Percentiles rank a stretch among this genome's conserved stretches.
Conservation (phyloP, 495 filamentous ascomycete genomes). For the Darksidea phi region DNA sequence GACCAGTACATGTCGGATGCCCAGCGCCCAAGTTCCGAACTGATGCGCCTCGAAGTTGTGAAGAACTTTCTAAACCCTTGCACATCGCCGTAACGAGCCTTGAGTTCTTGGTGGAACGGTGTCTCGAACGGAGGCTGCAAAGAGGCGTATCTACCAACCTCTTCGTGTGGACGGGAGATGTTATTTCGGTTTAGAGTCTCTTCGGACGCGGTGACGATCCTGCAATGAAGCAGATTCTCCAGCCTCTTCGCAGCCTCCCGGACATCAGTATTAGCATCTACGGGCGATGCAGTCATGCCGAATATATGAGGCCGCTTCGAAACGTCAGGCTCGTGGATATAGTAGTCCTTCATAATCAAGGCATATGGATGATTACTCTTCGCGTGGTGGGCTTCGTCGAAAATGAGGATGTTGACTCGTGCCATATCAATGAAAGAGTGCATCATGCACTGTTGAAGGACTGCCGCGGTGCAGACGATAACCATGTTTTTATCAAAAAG, state of each 20-base stretch:
- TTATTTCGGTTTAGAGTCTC: constrained; percentile 58
- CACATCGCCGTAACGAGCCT: constrained; percentile 57
- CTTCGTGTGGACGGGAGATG: constrained; percentile 61
- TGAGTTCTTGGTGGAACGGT: constrained; percentile 57
- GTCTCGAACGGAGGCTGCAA: constrained; percentile 60
- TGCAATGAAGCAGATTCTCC: constrained; percentile 72
- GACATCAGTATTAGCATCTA: constrained; percentile 76
- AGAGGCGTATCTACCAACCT: constrained; percentile 56
- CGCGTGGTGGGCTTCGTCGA: constrained; percentile 95
- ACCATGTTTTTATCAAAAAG: constrained; percentile 73
- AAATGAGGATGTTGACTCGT: constrained; percentile 86
- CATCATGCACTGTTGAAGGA: constrained; percentile 74
- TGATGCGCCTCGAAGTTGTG: constrained; percentile 55
- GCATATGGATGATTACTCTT: constrained; percentile 95
- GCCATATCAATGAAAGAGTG: constrained; percentile 78
- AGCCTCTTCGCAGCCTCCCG: constrained; percentile 65
- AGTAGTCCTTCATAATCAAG: constrained; percentile 84
- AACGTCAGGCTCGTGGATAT: constrained; percentile 50
- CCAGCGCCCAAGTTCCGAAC: constrained; percentile 77
- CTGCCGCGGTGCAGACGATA: constrained; percentile 90
- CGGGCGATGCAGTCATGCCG: constrained; percentile 96
- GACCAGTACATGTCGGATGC: constrained; percentile 81
- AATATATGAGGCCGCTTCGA: constrained; percentile 72
- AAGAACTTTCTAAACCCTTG: constrained; percentile 60
- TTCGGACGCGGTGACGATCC: constrained; percentile 80